Base-by-base conservation (phyloP, 257 asterid species). In the Gentiana macrophylla region DNA sequence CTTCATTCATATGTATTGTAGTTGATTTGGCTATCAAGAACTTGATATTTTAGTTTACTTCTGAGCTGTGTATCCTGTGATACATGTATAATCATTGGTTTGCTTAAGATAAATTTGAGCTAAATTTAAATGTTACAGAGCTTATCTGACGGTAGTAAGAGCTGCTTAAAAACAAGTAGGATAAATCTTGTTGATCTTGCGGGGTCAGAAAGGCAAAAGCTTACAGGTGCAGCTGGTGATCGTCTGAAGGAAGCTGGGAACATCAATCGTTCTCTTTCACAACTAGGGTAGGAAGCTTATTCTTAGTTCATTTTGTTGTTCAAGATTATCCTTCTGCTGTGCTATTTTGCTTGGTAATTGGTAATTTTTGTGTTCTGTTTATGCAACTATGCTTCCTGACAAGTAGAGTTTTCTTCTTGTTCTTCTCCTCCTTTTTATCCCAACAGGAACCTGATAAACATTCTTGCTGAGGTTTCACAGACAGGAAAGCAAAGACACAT, bases 191-290 rank as follows among this genome's bases (percentile, higher is more conserved):
- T 92, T 49, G 99, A 92, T 73, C 99, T 92, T 71, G 99, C 97
- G 74, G 99, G 99, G 59, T 92, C 99, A 12, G 99, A 92, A 79
- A 79, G 99, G 59, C 99, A 88, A 69, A 92, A 92, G 74, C 95
- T 85, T 61, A 88, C 99, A 34, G 94, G 99, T 68, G 99, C 99
- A 71, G 97, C 89, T 70, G 99, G 99, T 77, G 97, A 85, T 43
- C 92, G 99, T 48, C 79, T 92, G 84, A 92, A 92, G 77, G 97
- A 92, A 77, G 99, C 97, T 50, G 95, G 99, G 73, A 92, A 88
- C 66, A 92, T 92, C 65, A 92, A 92, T 63, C 97, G 97, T 65
- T 92, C 99, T 1, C 95, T 88, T 62, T 92, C 97, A 10, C 97
- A 92, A 77, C 85, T 92, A 37, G 99, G 99, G 99, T 92, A 81